Evolutionary conservation across 2,329 filamentous ascomycete genomes (phyloP).

Genomic region (Cordyceps cicadae): DNA sequence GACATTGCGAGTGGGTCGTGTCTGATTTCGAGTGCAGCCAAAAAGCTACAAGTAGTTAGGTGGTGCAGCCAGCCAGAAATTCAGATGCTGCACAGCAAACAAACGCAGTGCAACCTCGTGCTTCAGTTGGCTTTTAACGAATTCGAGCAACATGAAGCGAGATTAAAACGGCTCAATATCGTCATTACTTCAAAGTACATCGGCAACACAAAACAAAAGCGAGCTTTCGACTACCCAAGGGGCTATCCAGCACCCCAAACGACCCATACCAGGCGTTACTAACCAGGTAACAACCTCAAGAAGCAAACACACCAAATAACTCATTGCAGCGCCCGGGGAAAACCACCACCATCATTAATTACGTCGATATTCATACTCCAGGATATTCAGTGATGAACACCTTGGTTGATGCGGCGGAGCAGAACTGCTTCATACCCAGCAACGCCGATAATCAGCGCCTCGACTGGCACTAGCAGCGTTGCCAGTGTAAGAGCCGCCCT

Average conservation of each 20-base stretch:
- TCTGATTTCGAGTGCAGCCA: neutral
- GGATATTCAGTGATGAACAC: neutral
- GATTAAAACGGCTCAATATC: neutral
- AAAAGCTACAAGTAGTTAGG: neutral
- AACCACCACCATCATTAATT: too few relatives aligned
- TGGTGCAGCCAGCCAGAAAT: neutral
- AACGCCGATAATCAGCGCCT: conserved; percentile 39
- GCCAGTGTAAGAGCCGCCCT: conserved; percentile 45
- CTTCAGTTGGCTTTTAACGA: neutral
- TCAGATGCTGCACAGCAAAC: neutral
- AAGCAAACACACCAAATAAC: neutral
- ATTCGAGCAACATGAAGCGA: neutral
- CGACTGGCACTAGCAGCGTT: conserved; percentile 48
- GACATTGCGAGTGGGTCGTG: neutral
- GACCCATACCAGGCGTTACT: neutral
- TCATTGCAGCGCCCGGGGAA: too few relatives aligned
- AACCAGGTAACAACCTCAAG: neutral
- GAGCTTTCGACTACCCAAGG: neutral
- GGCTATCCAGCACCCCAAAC: neutral
- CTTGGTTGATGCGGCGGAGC: conserved; percentile 25
- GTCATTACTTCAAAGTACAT: neutral
- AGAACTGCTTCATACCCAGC: conserved; percentile 37
- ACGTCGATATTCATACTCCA: neutral
- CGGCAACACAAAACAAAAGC: neutral
- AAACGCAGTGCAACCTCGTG: neutral